Base-by-base conservation (phyloP, 2,329 filamentous ascomycete genomes). In the Hymenoscyphus infarciens region DNA sequence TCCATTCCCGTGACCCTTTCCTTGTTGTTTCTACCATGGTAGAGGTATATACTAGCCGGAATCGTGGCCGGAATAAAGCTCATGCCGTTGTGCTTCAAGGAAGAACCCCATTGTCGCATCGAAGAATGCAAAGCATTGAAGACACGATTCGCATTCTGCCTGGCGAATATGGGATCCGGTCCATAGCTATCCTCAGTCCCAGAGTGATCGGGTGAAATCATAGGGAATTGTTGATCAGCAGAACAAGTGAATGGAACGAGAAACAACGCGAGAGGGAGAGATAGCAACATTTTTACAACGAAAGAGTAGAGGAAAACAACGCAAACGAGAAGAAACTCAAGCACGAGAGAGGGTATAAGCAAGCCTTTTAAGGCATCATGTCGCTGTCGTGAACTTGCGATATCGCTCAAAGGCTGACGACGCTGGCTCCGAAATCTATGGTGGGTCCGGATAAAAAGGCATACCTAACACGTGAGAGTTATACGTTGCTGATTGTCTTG, bases 51-150 rank as follows among this genome's bases (percentile, higher is more conserved):
- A 2, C 85, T 87, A 19, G 78, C 77, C 0, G 89, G 88, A 0
- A 92, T 81, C 0, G 80, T 82, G 0, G 83, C 88, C 0, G 88
- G 79, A 69, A 91, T 89, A 68, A 89, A 81, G 1, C 86, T 85
- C 80, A 92, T 87, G 61, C 90, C 90, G 72, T 92, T 92, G 74
- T 92, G 89, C 63, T 90, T 82, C 2, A 90, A 72, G 0, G 87
- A 87, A 0, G 87, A 90, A 1, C 87, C 89, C 84, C 87, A 92
- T 77, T 92, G 88, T 39, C 89, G 81, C 78, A 89, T 86, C 0
- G 88, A 87, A 10, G 86, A 86, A 67, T 91, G 86, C 19, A 92
- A 78, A 16, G 87, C 81, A 71, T 92, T 92, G 81, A 92, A 92
- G 61, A 92, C 84, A 64, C 83, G 81, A 67, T 84, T 82, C 7